Percentiles rank a stretch among this genome's conserved stretches.
Conservation (phyloP, 2,329 filamentous ascomycete species). For the Venturia aucupariae region DNA sequence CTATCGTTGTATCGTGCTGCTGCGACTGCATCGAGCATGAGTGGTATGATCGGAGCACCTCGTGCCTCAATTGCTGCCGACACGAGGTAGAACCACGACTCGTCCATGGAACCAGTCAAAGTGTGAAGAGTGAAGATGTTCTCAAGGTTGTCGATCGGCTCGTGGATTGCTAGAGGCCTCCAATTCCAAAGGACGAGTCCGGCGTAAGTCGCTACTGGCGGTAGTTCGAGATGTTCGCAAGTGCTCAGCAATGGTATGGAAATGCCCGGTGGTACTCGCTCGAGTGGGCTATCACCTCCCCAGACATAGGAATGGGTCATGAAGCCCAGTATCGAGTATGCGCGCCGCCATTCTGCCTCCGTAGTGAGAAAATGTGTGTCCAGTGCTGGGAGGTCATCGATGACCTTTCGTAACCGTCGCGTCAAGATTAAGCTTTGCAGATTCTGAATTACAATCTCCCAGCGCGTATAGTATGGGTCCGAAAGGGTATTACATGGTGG, state of each 20-base stretch:
- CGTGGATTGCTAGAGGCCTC: constrained; percentile 78
- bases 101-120: constrained; percentile 88
- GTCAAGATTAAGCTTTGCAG: constrained; percentile 80
- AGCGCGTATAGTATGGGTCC: constrained; percentile 87
- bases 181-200: constrained; percentile 94
- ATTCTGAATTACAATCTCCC: constrained; percentile 81
- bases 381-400: constrained; percentile 74
- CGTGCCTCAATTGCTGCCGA: constrained; percentile 93
- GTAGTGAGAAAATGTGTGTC: constrained; percentile 72
- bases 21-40: constrained; percentile 81
- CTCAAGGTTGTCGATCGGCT: constrained; percentile 71
- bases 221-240: constrained; percentile 71
- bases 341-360: constrained; percentile 83
- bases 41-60: constrained; percentile 73
- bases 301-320: constrained; percentile 82
- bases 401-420: constrained; percentile 67
- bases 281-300: constrained; percentile 66
- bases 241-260: constrained; percentile 74
- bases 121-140: constrained; percentile 84
- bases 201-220: constrained; percentile 88
- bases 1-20: constrained; percentile 65
- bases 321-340: constrained; percentile 70
- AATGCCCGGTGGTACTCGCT: constrained; percentile 67
- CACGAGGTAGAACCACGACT: constrained; percentile 97
- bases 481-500: constrained; percentile 71